A percentile compares a stretch with the other conserved stretches of the same genome.
phyloP scores from a whole-genome alignment of 768 basidiomycete species.

The Plicaturopsis crispa region DNA sequence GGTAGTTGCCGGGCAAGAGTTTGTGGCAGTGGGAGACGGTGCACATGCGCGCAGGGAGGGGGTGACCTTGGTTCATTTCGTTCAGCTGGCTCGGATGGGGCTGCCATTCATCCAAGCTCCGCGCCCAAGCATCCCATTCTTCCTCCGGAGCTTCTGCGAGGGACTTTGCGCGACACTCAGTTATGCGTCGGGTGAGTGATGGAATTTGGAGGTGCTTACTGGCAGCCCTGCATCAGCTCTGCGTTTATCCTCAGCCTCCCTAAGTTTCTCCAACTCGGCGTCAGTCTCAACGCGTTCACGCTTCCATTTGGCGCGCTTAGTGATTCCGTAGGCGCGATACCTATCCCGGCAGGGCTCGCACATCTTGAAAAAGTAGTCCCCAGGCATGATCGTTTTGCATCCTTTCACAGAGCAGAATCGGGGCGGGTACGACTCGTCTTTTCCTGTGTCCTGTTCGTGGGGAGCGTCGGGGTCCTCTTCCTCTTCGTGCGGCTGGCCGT shows the following conservation, averaged over 20 bases:
- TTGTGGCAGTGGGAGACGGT: constrained; percentile 52
- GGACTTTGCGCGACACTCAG: constrained; percentile 27
- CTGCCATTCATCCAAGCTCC: constrained; percentile 17
- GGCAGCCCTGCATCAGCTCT: constrained; percentile 26
- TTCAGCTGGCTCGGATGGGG: constrained; percentile 4
- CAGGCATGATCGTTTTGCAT: constrained; percentile 38
- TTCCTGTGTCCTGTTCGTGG: background rate
- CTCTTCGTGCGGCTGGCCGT: constrained; percentile 4
- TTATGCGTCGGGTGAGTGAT: background rate
- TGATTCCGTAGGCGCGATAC: constrained; percentile 44
- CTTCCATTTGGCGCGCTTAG: constrained; percentile 49
- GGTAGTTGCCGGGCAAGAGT: constrained; percentile 37
- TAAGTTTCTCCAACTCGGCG: constrained; percentile 28
- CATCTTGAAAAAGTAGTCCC: constrained; percentile 33
- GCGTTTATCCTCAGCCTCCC: constrained; percentile 30
- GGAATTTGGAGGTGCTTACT: constrained; percentile 18
- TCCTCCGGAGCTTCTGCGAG: no score
- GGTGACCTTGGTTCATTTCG: constrained; percentile 10
- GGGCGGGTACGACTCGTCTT: constrained; percentile 7
- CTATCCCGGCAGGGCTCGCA: constrained; percentile 38
- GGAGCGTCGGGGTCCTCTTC: constrained; percentile 5
- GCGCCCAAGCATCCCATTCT: constrained; percentile 27
- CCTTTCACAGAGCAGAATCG: constrained; percentile 49
- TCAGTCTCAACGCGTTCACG: constrained; percentile 34
- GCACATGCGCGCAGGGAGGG: constrained; percentile 39